Evolutionary conservation across 129 eudicot genomes (phyloP), one percentile per base, ranked within the genome.

Genomic region (Chrysanthemum seticuspe): DNA sequence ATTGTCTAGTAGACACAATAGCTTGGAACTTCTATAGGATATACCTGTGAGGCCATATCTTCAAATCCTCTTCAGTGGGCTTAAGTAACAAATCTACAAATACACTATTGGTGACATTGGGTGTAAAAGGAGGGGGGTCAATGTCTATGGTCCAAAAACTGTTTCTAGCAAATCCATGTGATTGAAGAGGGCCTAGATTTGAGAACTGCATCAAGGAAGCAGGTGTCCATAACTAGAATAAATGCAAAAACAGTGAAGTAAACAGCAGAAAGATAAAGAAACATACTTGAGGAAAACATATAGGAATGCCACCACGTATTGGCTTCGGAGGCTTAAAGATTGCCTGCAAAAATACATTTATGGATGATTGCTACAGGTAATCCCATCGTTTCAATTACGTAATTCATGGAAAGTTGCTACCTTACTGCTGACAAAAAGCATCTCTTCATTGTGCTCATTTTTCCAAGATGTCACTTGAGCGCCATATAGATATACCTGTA

Each of bases 291-390:
- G 98, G 98, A 80, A 92, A 92, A 84, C 89, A 80, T 74, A 89
- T 74, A 53, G 98, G 98, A 85, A 92, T 92, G 34, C 98, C 98
- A 64, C 98, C 98, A 68, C 96, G 95, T 76, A 92, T 92, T 49
- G 95, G 80, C 78, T 85, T 92, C 53, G 90, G 96, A 72, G 98
- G 92, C 79, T 81, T 78, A 78, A 87, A 89, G 51, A 50, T 75
- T 56, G 96, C 84, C 98, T 92, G 90, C 80, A 80, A 68, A 81
- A 18, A 58, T 6, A 34, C 44, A 69, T 68, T 56, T 78, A 2
- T 62, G 73, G 55, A 62, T 27, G 15, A 68, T 14, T 44, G 6
- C 47, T 40, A 40, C 47, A 6, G 47, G 2, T 40, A 6, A 40
- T 40, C 47, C 47, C 10, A 40, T 40, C 47, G 47, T 40, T 13